Conservation (phyloP, 768 basidiomycete genomes). For the Tremella mesenterica region DNA sequence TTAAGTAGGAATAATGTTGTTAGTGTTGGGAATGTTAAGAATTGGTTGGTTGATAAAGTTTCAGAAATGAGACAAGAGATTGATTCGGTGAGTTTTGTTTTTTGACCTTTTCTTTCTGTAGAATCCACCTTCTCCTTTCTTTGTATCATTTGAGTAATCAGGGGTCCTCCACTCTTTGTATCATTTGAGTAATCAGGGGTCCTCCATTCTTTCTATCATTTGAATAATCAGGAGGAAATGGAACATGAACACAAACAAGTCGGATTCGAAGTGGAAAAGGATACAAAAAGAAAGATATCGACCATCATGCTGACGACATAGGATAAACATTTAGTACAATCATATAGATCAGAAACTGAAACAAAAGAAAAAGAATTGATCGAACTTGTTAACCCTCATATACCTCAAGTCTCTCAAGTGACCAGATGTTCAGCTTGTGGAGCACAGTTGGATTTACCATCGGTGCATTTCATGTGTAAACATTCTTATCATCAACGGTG, state of each 20-base stretch:
- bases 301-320: no score
- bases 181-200: constrained; percentile 48
- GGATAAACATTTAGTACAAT: constrained; percentile 80
- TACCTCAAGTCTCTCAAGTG: constrained; percentile 84
- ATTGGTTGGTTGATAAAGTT: constrained; percentile 77
- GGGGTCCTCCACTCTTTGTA: no score
- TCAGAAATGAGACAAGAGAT: constrained; percentile 65
- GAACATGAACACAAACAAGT: no score
- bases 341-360: constrained; percentile 76
- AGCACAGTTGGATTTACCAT: constrained; percentile 83
- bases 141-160: no score
- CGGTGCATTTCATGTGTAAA: constrained; percentile 94
- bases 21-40: constrained; percentile 81
- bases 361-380: constrained; percentile 71
- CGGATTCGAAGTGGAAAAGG: no score
- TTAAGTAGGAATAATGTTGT: constrained; percentile 80
- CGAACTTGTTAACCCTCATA: constrained; percentile 66
- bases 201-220: not conserved
- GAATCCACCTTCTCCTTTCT: no score
- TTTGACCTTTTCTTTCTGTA: no score
- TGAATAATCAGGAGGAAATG: no score
- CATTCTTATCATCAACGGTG: constrained; percentile 94
- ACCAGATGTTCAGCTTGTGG: constrained; percentile 84
- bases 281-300: no score
- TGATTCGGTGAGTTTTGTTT: no score